Percentiles rank a stretch among this genome's conserved stretches.
Conservation (phyloP, 352 stramenopile genomes). For the Phytophthora aleatoria region DNA sequence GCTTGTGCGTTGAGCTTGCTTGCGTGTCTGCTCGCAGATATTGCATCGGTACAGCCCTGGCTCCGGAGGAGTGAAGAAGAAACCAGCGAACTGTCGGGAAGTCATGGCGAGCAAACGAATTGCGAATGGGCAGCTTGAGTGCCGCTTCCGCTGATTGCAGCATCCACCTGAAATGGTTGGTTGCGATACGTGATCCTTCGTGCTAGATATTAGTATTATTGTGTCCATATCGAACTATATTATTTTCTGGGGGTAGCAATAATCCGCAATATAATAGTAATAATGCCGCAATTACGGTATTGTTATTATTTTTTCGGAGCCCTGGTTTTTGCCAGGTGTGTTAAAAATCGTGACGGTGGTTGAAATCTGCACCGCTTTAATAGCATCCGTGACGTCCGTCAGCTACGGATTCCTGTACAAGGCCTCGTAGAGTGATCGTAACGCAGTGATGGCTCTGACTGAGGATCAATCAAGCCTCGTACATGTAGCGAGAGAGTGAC, state of each 20-base stretch:
- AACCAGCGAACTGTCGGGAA: background rate
- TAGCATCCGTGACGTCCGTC: no score
- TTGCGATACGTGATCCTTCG: no score
- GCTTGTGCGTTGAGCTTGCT: conserved; percentile 15
- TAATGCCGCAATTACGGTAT: background rate
- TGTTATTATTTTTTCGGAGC: background rate
- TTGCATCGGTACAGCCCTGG: conserved; percentile 24
- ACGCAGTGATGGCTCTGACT: background rate
- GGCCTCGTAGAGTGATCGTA: background rate
- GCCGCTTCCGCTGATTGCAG: no score
- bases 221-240: background rate
- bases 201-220: no score
- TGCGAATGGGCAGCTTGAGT: background rate
- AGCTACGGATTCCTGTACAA: no score
- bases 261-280: background rate
- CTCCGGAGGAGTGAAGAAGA: conserved; percentile 21
- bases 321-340: no score
- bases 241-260: background rate
- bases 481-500: background rate
- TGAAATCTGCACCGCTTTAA: no score
- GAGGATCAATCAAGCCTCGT: no score
- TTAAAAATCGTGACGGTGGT: no score
- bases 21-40: conserved; percentile 21
- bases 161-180: background rate
- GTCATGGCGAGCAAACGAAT: background rate